Percentiles rank a stretch among this genome's conserved stretches.
These are phyloP conservation scores for Salicornia ramosissima DNA, from an alignment of 148 eudicot genomes.

Conservation along the genomic window DNA sequence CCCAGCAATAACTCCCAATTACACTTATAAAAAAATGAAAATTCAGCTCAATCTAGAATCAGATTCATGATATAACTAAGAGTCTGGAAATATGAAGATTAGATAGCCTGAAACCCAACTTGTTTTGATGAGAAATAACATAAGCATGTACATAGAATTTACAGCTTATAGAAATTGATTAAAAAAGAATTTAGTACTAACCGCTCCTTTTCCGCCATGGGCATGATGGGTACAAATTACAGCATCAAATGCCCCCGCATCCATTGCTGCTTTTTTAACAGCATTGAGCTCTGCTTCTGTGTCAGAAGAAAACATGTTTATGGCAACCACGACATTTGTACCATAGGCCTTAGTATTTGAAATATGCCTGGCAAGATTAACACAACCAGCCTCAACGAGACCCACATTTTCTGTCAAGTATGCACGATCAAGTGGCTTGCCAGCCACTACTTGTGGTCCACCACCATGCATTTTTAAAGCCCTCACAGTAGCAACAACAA, in stretches of 20 bases:
- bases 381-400: slow-evolving; percentile 95
- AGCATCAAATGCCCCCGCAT: slow-evolving; percentile 98
- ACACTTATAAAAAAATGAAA: background rate
- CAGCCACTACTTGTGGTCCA: slow-evolving; percentile 90
- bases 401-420: slow-evolving; percentile 82
- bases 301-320: slow-evolving; percentile 88
- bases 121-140: background rate
- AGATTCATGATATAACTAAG: background rate
- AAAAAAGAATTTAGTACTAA: slow-evolving; percentile 36
- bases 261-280: slow-evolving; percentile 63
- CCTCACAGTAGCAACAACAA: slow-evolving; percentile 91
- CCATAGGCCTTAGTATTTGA: slow-evolving; percentile 86
- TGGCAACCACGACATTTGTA: slow-evolving; percentile 92
- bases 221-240: slow-evolving; percentile 97
- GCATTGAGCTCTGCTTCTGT: slow-evolving; percentile 84
- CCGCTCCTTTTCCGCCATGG: slow-evolving; percentile 99
- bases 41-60: background rate
- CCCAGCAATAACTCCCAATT: background rate
- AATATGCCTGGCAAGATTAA: slow-evolving; percentile 86
- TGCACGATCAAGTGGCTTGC: slow-evolving; percentile 85
- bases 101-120: background rate
- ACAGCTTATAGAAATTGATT: background rate
- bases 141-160: background rate
- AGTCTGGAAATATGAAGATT: background rate
- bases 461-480: slow-evolving; percentile 99